Evolutionary conservation across 73 alveolate species (phyloP).

Genomic region (Paramecium tetraurelia): DNA sequence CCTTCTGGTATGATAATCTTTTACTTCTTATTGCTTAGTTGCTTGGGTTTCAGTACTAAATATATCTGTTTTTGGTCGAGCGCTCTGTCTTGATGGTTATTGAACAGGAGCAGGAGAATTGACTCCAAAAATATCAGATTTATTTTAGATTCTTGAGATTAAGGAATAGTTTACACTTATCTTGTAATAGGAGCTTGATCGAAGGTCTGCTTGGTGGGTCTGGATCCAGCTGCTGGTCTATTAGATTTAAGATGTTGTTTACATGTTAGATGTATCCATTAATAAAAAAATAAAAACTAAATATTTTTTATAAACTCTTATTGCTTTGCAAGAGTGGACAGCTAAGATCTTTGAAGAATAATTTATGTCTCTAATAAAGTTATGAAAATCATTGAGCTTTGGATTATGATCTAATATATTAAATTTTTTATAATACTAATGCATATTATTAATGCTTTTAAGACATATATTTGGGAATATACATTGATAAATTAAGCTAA

Average conservation of each 20-base stretch:
- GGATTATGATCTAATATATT: not conserved
- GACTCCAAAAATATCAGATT: not conserved
- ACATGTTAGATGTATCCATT: not conserved
- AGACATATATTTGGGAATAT: not conserved
- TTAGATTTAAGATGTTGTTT: not conserved
- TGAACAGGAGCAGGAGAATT: not conserved
- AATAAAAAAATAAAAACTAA: not conserved
- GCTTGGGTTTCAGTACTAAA: not conserved
- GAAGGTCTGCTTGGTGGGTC: not conserved
- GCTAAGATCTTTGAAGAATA: not conserved
- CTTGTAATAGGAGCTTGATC: not conserved
- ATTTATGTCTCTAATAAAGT: not conserved
- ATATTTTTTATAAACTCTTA: not conserved
- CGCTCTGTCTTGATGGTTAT: not conserved
- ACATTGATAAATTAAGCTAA: not conserved
- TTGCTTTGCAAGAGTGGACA: not conserved
- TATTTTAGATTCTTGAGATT: not conserved
- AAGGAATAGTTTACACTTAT: not conserved
- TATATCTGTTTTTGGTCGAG: conserved; percentile 7
- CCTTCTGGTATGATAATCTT: not conserved
- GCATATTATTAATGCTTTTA: not conserved
- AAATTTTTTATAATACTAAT: not conserved
- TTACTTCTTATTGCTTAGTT: not conserved
- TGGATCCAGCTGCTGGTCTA: conserved; percentile 39
- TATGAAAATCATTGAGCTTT: not conserved